Evolutionary conservation across 305 asterid genomes (phyloP), one percentile per base, ranked within the genome.

Genomic region (Fraxinus sp.): DNA sequence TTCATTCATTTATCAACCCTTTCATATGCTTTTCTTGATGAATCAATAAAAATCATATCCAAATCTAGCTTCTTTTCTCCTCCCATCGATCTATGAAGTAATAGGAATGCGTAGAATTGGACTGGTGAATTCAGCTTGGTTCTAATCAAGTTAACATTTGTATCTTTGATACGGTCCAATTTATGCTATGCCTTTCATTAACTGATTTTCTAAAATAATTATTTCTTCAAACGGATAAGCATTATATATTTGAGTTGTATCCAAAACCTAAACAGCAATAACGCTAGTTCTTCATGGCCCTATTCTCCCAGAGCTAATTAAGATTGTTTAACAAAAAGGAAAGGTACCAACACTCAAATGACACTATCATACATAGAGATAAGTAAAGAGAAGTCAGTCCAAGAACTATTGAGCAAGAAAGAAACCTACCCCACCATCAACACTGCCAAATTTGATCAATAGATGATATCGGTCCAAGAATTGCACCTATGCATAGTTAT

Each of bases 371-470:
- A 64, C 13, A 20, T 8, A 3, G 71, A 37, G 79, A 55, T 71
- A 70, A 74, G 78, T 16, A 26, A 78, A 78, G 77, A 82, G 81
- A 82, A 28, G 41, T 13, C 41, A 1, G 39, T 70, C 8, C 13
- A 33, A 35, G 43, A 39, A 39, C 28, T 43, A 77, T 5, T 79
- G 83, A 83, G 80, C 59, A 88, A 24, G 70, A 79, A 80, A 82
- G 83, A 84, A 83, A 72, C 87, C 97, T 94, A 96, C 99, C 91
- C 94, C 98, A 79, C 97, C 99, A 89, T 94, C 98, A 80, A 94
- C 94, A 88, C 99, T 96, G 82, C 99, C 98, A 88, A 96, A 91
- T 90, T 96, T 96, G 91, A 96, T 94, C 87, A 96, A 87, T 74
- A 94, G 88, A 89, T 96, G 97, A 84, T 94, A 92, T 66, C 98